phyloP scores from a whole-genome alignment of 2,329 filamentous ascomycete species.

The Colletotrichum brevisporum region DNA sequence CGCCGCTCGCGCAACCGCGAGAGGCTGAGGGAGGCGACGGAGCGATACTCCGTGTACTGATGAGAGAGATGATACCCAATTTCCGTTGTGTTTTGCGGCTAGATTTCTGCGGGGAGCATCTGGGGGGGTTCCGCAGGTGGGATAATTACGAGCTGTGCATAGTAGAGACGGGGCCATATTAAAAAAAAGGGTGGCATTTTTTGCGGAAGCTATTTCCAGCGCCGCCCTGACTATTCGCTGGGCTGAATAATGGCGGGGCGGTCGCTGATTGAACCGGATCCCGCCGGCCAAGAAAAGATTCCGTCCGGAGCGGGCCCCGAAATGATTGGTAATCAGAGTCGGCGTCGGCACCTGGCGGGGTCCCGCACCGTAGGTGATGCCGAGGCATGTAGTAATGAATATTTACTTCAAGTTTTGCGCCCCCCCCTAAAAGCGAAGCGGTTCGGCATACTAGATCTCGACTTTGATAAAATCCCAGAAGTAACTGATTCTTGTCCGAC shows the following conservation, averaged over 20 bases:
- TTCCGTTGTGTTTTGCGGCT: neutral
- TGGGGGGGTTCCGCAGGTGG: neutral
- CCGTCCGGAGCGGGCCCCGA: constrained; percentile 31
- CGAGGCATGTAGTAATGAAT: constrained; percentile 11
- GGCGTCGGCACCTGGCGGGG: constrained; percentile 28
- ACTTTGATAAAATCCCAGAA: too few relatives aligned
- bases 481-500: too few relatives aligned
- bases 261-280: neutral
- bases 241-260: constrained; percentile 29
- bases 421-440: neutral
- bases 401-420: neutral
- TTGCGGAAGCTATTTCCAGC: constrained; percentile 24
- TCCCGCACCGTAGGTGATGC: constrained; percentile 29
- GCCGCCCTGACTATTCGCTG: neutral
- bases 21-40: constrained; percentile 32
- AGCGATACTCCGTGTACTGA: constrained; percentile 32
- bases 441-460: neutral
- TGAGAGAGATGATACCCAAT: constrained; percentile 14
- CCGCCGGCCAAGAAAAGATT: constrained; percentile 33
- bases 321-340: constrained; percentile 39
- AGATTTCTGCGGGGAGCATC: neutral
- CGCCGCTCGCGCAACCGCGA: constrained; percentile 32
- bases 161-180: neutral
- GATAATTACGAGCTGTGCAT: neutral
- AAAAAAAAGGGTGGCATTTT: neutral